A percentile compares a stretch with the other conserved stretches of the same genome.
These are phyloP conservation scores for Lasiosphaeria miniovina DNA, from an alignment of 495 filamentous ascomycete genomes.

Conservation along the genomic window DNA sequence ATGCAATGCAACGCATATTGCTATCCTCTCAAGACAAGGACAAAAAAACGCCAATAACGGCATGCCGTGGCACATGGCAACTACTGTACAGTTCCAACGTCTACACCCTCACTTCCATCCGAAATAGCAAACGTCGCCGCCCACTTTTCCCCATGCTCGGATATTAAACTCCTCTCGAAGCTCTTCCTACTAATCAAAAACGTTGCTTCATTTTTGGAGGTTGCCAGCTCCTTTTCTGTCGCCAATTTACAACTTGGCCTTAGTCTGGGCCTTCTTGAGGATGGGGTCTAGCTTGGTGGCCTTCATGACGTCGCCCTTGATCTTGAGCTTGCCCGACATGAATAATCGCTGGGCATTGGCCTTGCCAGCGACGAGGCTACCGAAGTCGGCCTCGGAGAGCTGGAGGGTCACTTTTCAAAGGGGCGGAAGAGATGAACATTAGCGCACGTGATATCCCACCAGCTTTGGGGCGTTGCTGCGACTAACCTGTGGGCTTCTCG, in stretches of 20 bases:
- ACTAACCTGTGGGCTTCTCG: constrained; percentile 78
- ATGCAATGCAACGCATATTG: too few species aligned
- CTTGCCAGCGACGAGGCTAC: constrained; percentile 76
- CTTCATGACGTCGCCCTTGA: constrained; percentile 98
- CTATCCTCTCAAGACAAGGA: too few species aligned
- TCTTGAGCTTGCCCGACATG: constrained; percentile 95
- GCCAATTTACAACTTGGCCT: constrained; percentile 69
- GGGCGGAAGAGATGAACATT: background rate
- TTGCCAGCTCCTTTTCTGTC: too few species aligned
- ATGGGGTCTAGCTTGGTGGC: constrained; percentile 95
- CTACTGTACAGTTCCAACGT: too few species aligned
- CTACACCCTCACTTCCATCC: too few species aligned
- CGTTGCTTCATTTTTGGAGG: background rate
- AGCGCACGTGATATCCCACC: too few species aligned
- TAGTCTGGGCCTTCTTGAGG: constrained; percentile 79
- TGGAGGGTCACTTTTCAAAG: constrained; percentile 67
- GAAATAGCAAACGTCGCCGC: too few species aligned
- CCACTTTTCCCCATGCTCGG: too few species aligned
- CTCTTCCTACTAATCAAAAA: constrained; percentile 1
- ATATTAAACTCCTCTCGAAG: too few species aligned
- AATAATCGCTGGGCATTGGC: constrained; percentile 93
- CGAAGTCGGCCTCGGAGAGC: constrained; percentile 85
- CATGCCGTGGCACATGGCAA: too few species aligned
- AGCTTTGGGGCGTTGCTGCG: background rate
- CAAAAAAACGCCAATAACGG: too few species aligned